A percentile compares a stretch with the other conserved stretches of the same genome.
Evolutionary conservation across 1,284 basidiomycete genomes (phyloP).

Genomic region (Cryptococcus depauperatus): DNA sequence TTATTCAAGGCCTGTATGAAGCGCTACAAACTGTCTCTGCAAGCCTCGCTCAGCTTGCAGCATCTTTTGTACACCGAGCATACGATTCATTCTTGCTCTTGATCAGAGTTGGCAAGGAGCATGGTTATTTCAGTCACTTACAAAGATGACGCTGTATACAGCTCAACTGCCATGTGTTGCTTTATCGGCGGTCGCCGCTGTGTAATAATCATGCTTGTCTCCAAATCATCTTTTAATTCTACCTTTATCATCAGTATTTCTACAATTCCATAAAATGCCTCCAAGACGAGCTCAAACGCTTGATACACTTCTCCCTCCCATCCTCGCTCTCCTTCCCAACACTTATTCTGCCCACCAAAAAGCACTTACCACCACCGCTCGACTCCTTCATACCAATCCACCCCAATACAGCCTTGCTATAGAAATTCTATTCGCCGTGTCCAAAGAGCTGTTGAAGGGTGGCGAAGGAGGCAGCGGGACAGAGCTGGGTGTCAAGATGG

Average conservation of each 20-base stretch:
- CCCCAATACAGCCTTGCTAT: slow-evolving; percentile 67
- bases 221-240: too few relatives aligned
- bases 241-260: background rate
- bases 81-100: too few relatives aligned
- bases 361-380: slow-evolving; percentile 81
- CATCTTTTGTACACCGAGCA: too few relatives aligned
- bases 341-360: slow-evolving; percentile 91
- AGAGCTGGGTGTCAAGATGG: slow-evolving; percentile 66
- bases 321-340: slow-evolving; percentile 45
- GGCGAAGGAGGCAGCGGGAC: slow-evolving; percentile 80
- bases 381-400: slow-evolving; percentile 63
- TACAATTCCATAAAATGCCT: slow-evolving; percentile 25
- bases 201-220: too few relatives aligned
- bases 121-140: too few relatives aligned
- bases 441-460: slow-evolving; percentile 72
- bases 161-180: too few relatives aligned
- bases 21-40: too few relatives aligned
- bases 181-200: too few relatives aligned
- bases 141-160: too few relatives aligned
- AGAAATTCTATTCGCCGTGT: slow-evolving; percentile 77
- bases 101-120: too few relatives aligned
- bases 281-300: slow-evolving; percentile 33
- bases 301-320: slow-evolving; percentile 41
- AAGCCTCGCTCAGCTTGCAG: too few relatives aligned
- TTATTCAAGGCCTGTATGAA: too few relatives aligned